phyloP scores from a whole-genome alignment of 2,329 filamentous ascomycete genomes.

The Chalaropsis ovoidea region DNA sequence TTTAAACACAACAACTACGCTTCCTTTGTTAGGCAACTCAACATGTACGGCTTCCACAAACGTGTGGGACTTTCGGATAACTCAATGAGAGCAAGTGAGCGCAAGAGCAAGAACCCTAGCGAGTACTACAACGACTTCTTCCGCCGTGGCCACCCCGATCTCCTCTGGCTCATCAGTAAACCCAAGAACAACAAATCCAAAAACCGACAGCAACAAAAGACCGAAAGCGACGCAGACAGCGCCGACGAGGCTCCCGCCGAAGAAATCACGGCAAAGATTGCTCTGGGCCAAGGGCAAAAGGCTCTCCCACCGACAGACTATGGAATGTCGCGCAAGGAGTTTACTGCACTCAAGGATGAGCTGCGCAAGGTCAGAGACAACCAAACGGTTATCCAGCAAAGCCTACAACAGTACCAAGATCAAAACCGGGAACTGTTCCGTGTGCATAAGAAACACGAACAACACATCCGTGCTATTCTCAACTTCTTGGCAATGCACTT shows the following conservation, averaged over 20 bases:
- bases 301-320: constrained; percentile 22
- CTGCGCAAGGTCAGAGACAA: constrained; percentile 73
- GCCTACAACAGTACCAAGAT: constrained; percentile 44
- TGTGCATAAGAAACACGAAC: constrained; percentile 71
- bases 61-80: constrained; percentile 88
- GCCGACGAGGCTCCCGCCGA: constrained; percentile 41
- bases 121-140: constrained; percentile 98
- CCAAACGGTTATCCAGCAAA: constrained; percentile 73
- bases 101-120: constrained; percentile 94
- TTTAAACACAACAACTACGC: constrained; percentile 99
- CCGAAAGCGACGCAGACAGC: constrained; percentile 63
- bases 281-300: constrained; percentile 15
- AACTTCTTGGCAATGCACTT: constrained; percentile 96
- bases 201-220: constrained; percentile 53
- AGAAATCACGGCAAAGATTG: constrained; percentile 31
- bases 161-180: constrained; percentile 94
- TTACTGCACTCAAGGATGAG: constrained; percentile 67
- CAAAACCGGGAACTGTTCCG: constrained; percentile 26
- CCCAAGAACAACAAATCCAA: constrained; percentile 62
- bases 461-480: constrained; percentile 96
- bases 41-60: constrained; percentile 99
- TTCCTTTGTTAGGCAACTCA: constrained; percentile 87
- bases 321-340: constrained; percentile 55
- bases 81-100: constrained; percentile 92
- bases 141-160: constrained; percentile 79